A percentile compares a stretch with the other conserved stretches of the same genome.
Evolutionary conservation across 1,284 basidiomycete genomes (phyloP).

Genomic region (Ceraceosorus bombacis): DNA sequence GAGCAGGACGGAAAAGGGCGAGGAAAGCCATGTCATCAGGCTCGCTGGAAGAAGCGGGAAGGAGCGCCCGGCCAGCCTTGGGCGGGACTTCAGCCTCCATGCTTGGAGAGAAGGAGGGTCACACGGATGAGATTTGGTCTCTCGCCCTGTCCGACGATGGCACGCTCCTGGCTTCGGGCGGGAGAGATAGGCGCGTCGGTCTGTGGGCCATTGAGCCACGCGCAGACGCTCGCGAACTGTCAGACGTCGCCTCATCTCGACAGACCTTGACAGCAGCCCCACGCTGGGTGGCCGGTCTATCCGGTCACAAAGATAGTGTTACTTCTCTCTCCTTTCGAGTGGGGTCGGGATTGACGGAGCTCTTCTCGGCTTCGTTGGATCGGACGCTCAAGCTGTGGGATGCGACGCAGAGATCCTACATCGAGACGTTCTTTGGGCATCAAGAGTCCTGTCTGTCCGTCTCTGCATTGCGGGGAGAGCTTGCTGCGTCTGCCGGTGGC

Average conservation of each 20-base stretch:
- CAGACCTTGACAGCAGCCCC: background rate
- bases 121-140: slow-evolving; percentile 74
- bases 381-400: slow-evolving; percentile 88
- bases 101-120: slow-evolving; percentile 56
- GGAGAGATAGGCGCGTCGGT: slow-evolving; percentile 61
- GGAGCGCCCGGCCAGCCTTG: too few species aligned
- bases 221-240: too few species aligned
- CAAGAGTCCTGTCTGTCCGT: slow-evolving; percentile 77
- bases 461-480: slow-evolving; percentile 73
- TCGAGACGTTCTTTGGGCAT: slow-evolving; percentile 95
- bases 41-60: too few species aligned
- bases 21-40: too few species aligned
- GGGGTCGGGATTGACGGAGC: slow-evolving; percentile 58
- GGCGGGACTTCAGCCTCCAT: slow-evolving; percentile 14
- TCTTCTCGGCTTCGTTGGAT: slow-evolving; percentile 73
- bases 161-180: slow-evolving; percentile 74
- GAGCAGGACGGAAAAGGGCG: slow-evolving; percentile 11
- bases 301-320: slow-evolving; percentile 36
- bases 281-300: slow-evolving; percentile 66
- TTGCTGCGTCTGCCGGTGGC: slow-evolving; percentile 77
- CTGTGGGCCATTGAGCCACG: slow-evolving; percentile 25
- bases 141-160: slow-evolving; percentile 80
- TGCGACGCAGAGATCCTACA: slow-evolving; percentile 73
- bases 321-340: slow-evolving; percentile 74
- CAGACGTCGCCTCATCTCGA: background rate